Evolutionary conservation across 305 asterid genomes (phyloP), one percentile per base, ranked within the genome.

Genomic region (Stenogyne calaminthoides): DNA sequence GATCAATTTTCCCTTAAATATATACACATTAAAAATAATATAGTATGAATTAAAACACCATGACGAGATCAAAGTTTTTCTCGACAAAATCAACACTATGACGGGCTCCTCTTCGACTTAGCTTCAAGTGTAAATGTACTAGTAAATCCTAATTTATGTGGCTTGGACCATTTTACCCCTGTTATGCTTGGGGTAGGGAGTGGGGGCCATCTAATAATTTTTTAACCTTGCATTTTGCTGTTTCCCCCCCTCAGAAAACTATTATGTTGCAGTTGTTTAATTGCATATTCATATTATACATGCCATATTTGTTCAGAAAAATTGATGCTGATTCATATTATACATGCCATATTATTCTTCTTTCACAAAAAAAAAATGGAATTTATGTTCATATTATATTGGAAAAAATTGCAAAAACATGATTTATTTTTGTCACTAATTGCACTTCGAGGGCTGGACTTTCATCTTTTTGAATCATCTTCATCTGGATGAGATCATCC

Each of bases 1-100:
- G n/a, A n/a, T n/a, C n/a, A n/a, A n/a, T n/a, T n/a, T 47, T 14
- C 9, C n/a, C n/a, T n/a, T n/a, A n/a, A n/a, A n/a, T n/a, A n/a
- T n/a, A n/a, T n/a, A n/a, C n/a, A n/a, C n/a, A n/a, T n/a, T n/a
- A n/a, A n/a, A n/a, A n/a, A n/a, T n/a, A n/a, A n/a, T n/a, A n/a
- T n/a, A n/a, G n/a, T n/a, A n/a, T n/a, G n/a, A n/a, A n/a, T n/a
- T n/a, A n/a, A n/a, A n/a, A n/a, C n/a, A n/a, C n/a, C n/a, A n/a
- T n/a, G n/a, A 77, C 2, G 95, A 89, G 87, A 86, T 93, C 69
- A 77, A 84, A 61, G 81, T 64, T 52, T 82, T 93, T 67, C 85
- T 89, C 55, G 72, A 77, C 32, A 91, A 85, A 77, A 77, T 88
- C 65, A 84, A 79, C 82, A 59, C 86, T 18, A 51, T 77, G 83